These are phyloP conservation scores for Amauroascus niger DNA, from an alignment of 2,329 filamentous ascomycete genomes.

Conservation along the genomic window DNA sequence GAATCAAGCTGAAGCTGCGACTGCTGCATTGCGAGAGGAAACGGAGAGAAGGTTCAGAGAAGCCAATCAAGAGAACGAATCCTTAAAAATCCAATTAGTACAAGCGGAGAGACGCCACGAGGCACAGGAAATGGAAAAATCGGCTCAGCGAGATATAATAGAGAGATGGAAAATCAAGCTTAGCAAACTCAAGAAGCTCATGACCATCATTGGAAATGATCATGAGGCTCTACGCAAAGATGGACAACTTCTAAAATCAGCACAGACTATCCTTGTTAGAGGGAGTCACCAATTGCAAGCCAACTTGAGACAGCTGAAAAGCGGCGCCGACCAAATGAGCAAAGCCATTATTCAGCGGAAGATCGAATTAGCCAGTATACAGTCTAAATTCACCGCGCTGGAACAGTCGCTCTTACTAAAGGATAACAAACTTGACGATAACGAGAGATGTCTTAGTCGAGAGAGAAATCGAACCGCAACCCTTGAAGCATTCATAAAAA, in stretches of 20 bases:
- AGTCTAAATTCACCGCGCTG: conserved; percentile 20
- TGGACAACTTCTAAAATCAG: conserved; percentile 23
- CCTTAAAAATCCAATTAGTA: conserved; percentile 22
- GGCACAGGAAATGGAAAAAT: conserved; percentile 20
- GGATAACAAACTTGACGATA: conserved; percentile 18
- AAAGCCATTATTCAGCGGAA: conserved; percentile 18
- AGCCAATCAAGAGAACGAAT: conserved; percentile 25
- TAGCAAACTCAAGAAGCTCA: conserved; percentile 25
- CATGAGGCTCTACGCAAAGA: conserved; percentile 28
- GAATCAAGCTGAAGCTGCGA: conserved; percentile 26
- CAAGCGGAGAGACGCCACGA: conserved; percentile 17
- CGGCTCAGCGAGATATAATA: conserved; percentile 20
- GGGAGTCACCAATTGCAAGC: conserved; percentile 23
- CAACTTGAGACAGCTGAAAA: conserved; percentile 22
- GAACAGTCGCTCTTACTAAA: conserved; percentile 22
- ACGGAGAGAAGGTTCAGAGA: conserved; percentile 23
- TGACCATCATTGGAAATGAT: conserved; percentile 29
- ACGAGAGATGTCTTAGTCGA: conserved; percentile 20
- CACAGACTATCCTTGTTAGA: conserved; percentile 19
- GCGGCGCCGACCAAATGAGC: conserved; percentile 18
- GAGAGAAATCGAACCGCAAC: conserved; percentile 25
- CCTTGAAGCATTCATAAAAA: conserved; percentile 29
- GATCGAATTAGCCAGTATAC: conserved; percentile 17
- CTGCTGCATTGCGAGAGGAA: conserved; percentile 20
- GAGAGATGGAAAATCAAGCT: conserved; percentile 31